phyloP scores from a whole-genome alignment of 306 rosid species.

The Pyrus pyrifolia region DNA sequence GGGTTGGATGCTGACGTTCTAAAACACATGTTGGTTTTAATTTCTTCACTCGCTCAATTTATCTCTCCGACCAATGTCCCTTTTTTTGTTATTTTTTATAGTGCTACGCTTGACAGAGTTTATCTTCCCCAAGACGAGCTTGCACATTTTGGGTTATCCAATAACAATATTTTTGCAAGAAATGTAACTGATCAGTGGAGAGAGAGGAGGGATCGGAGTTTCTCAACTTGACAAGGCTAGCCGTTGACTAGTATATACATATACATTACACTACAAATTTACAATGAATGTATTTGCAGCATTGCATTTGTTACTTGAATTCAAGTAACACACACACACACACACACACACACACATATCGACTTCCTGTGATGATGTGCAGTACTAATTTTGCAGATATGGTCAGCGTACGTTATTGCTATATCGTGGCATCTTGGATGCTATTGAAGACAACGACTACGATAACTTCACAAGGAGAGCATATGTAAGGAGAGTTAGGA shows the following conservation, averaged over 20 bases:
- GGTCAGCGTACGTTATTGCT: conserved; percentile 54
- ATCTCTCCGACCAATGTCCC: neutral
- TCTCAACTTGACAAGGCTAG: conserved; percentile 76
- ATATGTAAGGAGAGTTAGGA: conserved; percentile 52
- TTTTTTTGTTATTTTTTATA: conserved; percentile 1
- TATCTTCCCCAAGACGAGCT: conserved; percentile 93
- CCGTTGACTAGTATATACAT: conserved; percentile 67
- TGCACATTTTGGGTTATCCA: conserved; percentile 59
- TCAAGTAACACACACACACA: too few relatives aligned
- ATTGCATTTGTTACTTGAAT: too few relatives aligned
- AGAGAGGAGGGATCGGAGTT: conserved; percentile 56
- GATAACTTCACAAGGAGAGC: conserved; percentile 74
- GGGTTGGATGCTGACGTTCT: too few relatives aligned
- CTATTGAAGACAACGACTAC: conserved; percentile 66
- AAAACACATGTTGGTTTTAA: neutral
- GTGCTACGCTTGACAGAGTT: conserved; percentile 77
- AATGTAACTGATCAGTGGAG: conserved; percentile 59
- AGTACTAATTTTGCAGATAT: conserved; percentile 47
- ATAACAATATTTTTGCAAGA: conserved; percentile 50
- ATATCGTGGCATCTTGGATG: conserved; percentile 66
- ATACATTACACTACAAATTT: neutral
- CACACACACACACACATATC: too few relatives aligned
- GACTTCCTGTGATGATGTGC: neutral
- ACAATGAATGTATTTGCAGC: too few relatives aligned
- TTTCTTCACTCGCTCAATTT: neutral